Evolutionary conservation across 805 yeast species (phyloP).

Genomic region (Yarrowia sp.): DNA sequence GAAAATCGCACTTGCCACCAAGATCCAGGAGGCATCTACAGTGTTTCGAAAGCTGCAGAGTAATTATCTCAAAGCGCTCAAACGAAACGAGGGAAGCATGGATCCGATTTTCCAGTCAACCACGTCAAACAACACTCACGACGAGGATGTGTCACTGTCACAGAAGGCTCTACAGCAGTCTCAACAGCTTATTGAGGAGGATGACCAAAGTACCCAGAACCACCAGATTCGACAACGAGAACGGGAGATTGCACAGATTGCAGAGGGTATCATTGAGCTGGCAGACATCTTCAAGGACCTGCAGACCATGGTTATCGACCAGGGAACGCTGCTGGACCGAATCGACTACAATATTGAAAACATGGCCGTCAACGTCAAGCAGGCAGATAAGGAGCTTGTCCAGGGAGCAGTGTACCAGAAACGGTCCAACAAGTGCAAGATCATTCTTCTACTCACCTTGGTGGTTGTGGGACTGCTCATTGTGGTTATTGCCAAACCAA

Average conservation of each 20-base stretch:
- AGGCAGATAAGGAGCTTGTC: slow-evolving; percentile 77
- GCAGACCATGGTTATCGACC: slow-evolving; percentile 91
- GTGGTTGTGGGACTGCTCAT: slow-evolving; percentile 75
- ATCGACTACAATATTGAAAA: slow-evolving; percentile 89
- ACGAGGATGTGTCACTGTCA: slow-evolving; percentile 49
- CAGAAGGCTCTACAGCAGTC: slow-evolving; percentile 50
- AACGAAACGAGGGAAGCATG: slow-evolving; percentile 67
- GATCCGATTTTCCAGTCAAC: slow-evolving; percentile 37
- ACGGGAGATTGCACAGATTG: slow-evolving; percentile 85
- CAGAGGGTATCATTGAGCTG: slow-evolving; percentile 92
- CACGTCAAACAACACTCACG: slow-evolving; percentile 41
- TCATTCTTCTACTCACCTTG: slow-evolving; percentile 74
- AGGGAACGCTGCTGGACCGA: slow-evolving; percentile 91
- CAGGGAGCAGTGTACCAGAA: slow-evolving; percentile 84
- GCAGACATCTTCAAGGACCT: slow-evolving; percentile 92
- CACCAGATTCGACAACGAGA: slow-evolving; percentile 73
- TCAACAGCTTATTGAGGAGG: slow-evolving; percentile 32
- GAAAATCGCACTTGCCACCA: slow-evolving; percentile 81
- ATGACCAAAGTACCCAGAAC: slow-evolving; percentile 50
- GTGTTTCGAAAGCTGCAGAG: slow-evolving; percentile 87
- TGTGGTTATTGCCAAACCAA: slow-evolving; percentile 66
- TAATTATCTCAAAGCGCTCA: slow-evolving; percentile 78
- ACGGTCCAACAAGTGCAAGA: slow-evolving; percentile 87
- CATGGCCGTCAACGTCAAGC: slow-evolving; percentile 76
- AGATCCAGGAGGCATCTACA: slow-evolving; percentile 79